Percentiles rank a stretch among this genome's conserved stretches.
These are phyloP conservation scores for Claviceps humidiphila DNA, from an alignment of 2,329 filamentous ascomycete species.

Conservation along the genomic window DNA sequence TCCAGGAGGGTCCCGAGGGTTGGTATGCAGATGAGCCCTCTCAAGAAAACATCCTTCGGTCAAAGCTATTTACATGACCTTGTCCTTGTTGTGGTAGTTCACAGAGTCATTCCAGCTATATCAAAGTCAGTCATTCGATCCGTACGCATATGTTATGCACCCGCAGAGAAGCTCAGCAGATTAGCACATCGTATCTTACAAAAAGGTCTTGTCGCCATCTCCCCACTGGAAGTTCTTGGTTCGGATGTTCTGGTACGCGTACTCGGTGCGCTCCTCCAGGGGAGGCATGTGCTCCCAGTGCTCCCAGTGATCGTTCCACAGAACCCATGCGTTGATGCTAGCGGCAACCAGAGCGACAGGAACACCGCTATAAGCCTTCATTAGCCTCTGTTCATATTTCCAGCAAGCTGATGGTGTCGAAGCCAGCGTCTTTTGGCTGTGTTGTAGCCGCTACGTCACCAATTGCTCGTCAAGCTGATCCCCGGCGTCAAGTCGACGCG, in stretches of 20 bases:
- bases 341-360: conserved; percentile 61
- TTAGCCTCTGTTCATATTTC: neutral
- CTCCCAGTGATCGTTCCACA: conserved; percentile 96
- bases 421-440: neutral
- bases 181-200: conserved; percentile 26
- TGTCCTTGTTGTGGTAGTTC: conserved; percentile 96
- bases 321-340: conserved; percentile 69
- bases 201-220: conserved; percentile 67
- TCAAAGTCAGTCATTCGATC: neutral
- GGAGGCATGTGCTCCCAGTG: conserved; percentile 79
- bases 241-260: conserved; percentile 96
- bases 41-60: neutral
- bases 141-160: neutral
- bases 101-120: conserved; percentile 81
- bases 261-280: conserved; percentile 82
- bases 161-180: neutral
- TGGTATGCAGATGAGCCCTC: neutral
- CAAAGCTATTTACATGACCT: conserved; percentile 33
- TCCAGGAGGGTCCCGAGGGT: neutral
- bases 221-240: conserved; percentile 93
- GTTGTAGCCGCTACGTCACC: neutral
- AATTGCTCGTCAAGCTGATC: neutral
- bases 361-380: conserved; percentile 44
- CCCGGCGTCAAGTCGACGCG: neutral
- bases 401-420: neutral